Evolutionary conservation across 495 filamentous ascomycete species (phyloP), one percentile per base, ranked within the genome.

Genomic region (Trichoderma asperelloides): DNA sequence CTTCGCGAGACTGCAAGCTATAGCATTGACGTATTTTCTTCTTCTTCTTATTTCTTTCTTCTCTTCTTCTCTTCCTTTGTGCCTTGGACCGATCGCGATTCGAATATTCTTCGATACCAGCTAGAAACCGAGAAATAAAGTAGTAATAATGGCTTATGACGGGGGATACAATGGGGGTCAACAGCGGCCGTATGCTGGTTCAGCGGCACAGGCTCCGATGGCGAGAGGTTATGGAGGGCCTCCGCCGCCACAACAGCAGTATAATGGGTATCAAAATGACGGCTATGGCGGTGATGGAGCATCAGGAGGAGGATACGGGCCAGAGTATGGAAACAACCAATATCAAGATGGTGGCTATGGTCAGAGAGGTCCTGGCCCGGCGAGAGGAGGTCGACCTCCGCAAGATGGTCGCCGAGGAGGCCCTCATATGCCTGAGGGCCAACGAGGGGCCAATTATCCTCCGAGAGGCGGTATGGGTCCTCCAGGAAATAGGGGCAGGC

Each of bases 201-300:
- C 76, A 45, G 81, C 79, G 65, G 77, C 77, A 63, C 65, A 72
- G 68, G 68, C 71, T 25, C 65, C 74, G 51, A 69, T 60, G 62
- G 67, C 57, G 23, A 75, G 84, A 70, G 84, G 87, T 69, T 81
- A 82, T 77, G 80, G 74, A 74, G 78, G 62, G 72, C 79, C 63
- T 77, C 81, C 73, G 74, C 79, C 73, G 75, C 33, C 33, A 37
- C 33, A 37, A 8, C 80, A 37, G 80, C 78, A 66, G 74, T 78
- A 74, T 71, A 76, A 82, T 55, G 83, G 81, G 3, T 72, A 72
- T 30, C 82, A 75, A 70, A 71, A 84, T 71, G 74, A 81, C 47
- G 74, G 78, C 68, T 82, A 84, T 68, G 74, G 78, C 27, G 78
- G 83, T 65, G 82, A 80, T 66, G 82, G 85, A 67, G 84, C 80